These are phyloP conservation scores for Umbellularia californica DNA, from an alignment of 164 flowering plant genomes.

Conservation along the genomic window DNA sequence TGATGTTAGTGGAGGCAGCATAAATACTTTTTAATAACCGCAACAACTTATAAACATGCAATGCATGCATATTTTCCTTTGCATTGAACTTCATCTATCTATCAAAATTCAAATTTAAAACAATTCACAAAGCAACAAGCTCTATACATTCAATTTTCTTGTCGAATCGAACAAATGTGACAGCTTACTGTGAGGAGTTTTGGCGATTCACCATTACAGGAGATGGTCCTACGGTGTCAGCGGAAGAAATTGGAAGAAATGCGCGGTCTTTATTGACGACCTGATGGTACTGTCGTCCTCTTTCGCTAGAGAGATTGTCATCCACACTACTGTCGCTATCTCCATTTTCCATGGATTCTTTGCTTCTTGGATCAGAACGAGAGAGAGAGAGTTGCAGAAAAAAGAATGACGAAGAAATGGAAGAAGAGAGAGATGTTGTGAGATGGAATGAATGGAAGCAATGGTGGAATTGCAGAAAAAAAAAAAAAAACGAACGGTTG, in stretches of 20 bases:
- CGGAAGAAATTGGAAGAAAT: slow-evolving; percentile 56
- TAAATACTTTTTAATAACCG: no score
- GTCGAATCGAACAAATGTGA: not conserved
- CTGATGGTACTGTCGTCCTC: slow-evolving; percentile 48
- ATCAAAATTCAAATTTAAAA: no score
- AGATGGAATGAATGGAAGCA: no score
- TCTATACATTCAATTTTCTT: not conserved
- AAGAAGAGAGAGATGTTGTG: no score
- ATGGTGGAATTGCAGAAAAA: no score
- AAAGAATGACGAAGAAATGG: no score
- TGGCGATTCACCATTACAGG: slow-evolving; percentile 6
- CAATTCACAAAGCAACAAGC: no score
- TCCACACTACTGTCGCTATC: slow-evolving; percentile 32
- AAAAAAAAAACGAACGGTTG: no score
- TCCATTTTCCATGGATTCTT: slow-evolving; percentile 26
- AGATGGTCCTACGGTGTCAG: slow-evolving; percentile 29
- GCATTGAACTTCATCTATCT: no score
- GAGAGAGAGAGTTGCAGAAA: not conserved
- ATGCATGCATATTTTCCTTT: no score
- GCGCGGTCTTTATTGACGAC: slow-evolving; percentile 55
- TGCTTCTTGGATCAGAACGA: not conserved
- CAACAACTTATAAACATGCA: no score
- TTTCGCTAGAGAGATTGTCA: slow-evolving; percentile 16
- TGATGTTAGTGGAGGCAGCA: no score
- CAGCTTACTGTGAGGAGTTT: slow-evolving; percentile 25